Evolutionary conservation across 768 basidiomycete species (phyloP), one percentile per base, ranked within the genome.

Genomic region (Vararia minispora): DNA sequence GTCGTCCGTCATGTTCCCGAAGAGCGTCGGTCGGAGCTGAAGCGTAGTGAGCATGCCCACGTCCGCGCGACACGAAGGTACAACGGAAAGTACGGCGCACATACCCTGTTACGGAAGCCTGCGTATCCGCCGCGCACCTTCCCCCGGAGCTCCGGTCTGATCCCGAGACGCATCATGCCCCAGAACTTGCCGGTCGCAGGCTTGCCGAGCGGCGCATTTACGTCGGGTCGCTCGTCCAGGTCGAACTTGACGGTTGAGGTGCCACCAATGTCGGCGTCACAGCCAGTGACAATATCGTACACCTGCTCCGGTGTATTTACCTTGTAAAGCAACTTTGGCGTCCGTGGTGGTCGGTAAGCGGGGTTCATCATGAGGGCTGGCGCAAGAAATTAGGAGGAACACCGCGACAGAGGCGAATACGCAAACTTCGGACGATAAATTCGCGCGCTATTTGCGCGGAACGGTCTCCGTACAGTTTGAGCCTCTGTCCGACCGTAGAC

Each of bases 211-310:
- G 58, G 57, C 30, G 54, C 51, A 46, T 69, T 68, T 29, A 60
- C 58, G 33, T 67, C 62, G 0, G 67, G 65, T 3, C 68, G 61
- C 40, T 67, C 61, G 51, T 82, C 78, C 26, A 90, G 58, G 33
- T 74, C 77, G n/a, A 94, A 64, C 46, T 83, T 56, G n/a, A 77
- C 80, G 0, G 81, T 77, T 3, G 86, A 84, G 18, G 71, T 70
- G 18, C 90, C 86, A 5, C 92, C 91, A 30, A 92, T 80, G 59
- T 98, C 94, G 0, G 68, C 67, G 57, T 98, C 94, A 46, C 81
- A 87, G 3, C 92, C 92, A 0, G 72, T 73, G 0, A 79, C 84
- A 44, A 78, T 79, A n/a, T 72, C 63, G 3, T 65, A 46, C 33
- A 87, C 51, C 44, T 82, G 75, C 17, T 70, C 64, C 13, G 50